phyloP scores from a whole-genome alignment of 805 yeast species.

The Myxozyma mucilagina region DNA sequence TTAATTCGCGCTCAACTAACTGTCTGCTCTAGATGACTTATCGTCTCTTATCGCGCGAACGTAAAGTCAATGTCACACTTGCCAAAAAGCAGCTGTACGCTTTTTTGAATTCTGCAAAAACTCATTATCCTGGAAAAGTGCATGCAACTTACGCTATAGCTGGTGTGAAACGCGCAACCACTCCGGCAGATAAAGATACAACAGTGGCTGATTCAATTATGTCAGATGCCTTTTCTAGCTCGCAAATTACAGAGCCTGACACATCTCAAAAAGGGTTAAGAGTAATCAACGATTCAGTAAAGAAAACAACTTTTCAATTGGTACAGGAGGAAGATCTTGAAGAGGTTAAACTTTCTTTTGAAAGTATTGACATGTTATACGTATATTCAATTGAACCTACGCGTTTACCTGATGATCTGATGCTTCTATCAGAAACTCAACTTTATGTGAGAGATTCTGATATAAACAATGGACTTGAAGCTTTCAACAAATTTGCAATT shows the following conservation, averaged over 20 bases:
- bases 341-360: constrained; percentile 16
- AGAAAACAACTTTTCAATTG: constrained; percentile 12
- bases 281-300: background rate
- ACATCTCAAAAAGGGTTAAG: constrained; percentile 2
- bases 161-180: constrained; percentile 9
- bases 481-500: constrained; percentile 7
- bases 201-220: background rate
- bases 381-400: constrained; percentile 26
- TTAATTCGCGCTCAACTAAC: background rate
- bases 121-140: constrained; percentile 12
- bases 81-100: constrained; percentile 23
- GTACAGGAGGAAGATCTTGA: constrained; percentile 26
- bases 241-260: constrained; percentile 1
- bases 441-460: constrained; percentile 18
- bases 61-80: constrained; percentile 3
- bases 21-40: constrained; percentile 20
- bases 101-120: constrained; percentile 9
- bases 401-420: constrained; percentile 12
- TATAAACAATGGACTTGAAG: background rate
- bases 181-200: constrained; percentile 1
- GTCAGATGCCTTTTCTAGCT: background rate
- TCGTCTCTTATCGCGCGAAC: constrained; percentile 24
- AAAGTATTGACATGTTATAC: constrained; percentile 10
- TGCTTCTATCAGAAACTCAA: constrained; percentile 16
- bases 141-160: constrained; percentile 23